Percentiles rank a stretch among this genome's conserved stretches.
Conservation (phyloP, 1,284 basidiomycete species). For the Cutaneotrichosporon curvatum region DNA sequence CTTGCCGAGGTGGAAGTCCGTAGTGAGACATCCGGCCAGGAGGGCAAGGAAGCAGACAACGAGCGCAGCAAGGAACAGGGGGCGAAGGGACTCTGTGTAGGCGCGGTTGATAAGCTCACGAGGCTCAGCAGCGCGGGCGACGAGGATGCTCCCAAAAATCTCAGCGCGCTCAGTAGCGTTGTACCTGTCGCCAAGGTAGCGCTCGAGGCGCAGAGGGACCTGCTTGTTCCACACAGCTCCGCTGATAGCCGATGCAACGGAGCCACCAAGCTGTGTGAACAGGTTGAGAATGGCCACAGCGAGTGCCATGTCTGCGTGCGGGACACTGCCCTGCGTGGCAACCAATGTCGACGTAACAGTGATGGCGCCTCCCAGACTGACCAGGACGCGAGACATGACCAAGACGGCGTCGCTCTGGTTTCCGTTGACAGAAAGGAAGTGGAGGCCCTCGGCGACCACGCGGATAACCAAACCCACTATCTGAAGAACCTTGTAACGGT, state of each 20-base stretch:
- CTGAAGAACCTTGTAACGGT: constrained; percentile 46
- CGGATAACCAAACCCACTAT: constrained; percentile 27
- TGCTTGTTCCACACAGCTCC: constrained; percentile 35
- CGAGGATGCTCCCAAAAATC: constrained; percentile 22
- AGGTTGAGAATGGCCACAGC: constrained; percentile 42
- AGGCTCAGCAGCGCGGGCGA: constrained; percentile 23
- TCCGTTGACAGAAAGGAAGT: constrained; percentile 30
- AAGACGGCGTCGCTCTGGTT: constrained; percentile 14
- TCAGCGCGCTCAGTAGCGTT: constrained; percentile 19
- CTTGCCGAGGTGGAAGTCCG: constrained; percentile 28
- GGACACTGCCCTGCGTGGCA: constrained; percentile 42
- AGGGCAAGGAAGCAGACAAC: constrained; percentile 20
- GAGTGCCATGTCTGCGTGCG: constrained; percentile 44
- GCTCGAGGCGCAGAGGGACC: constrained; percentile 23
- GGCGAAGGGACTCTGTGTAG: constrained; percentile 20
- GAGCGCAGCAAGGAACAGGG: constrained; percentile 22
- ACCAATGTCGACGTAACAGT: constrained; percentile 43
- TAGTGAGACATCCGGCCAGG: constrained; percentile 14
- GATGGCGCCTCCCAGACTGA: constrained; percentile 37
- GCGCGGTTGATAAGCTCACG: constrained; percentile 21
- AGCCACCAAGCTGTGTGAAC: constrained; percentile 43
- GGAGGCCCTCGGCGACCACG: constrained; percentile 29
- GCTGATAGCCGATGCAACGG: constrained; percentile 37
- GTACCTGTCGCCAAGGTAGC: constrained; percentile 21
- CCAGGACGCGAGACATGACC: constrained; percentile 30